Percentiles rank a stretch among this genome's conserved stretches.
These are phyloP conservation scores for Eurotiales sp. DNA, from an alignment of 2,329 filamentous ascomycete species.

Conservation along the genomic window DNA sequence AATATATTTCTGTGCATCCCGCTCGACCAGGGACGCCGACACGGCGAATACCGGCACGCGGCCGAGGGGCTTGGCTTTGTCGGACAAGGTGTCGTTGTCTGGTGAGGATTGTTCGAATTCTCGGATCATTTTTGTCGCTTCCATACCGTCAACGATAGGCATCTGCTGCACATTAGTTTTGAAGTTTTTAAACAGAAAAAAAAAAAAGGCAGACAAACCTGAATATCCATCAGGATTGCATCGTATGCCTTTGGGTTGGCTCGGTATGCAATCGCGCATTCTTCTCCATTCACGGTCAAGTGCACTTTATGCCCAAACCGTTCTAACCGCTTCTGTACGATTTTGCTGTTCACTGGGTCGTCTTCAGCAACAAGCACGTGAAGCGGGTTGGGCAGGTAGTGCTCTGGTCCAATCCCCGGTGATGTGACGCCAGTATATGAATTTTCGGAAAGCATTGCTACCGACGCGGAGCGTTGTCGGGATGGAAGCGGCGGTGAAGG, in stretches of 20 bases:
- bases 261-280: conserved; percentile 69
- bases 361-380: conserved; percentile 77
- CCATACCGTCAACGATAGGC: conserved; percentile 84
- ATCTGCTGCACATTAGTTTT: conserved; percentile 60
- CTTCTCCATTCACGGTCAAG: conserved; percentile 77
- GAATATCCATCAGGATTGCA: conserved; percentile 87
- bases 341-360: conserved; percentile 80
- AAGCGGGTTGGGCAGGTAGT: conserved; percentile 13
- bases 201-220: too few species aligned
- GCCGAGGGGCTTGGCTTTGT: conserved; percentile 56
- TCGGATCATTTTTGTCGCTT: conserved; percentile 78
- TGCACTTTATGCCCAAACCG: conserved; percentile 68
- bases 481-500: background rate
- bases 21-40: conserved; percentile 75
- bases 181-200: too few species aligned
- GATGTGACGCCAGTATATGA: conserved; percentile 2
- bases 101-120: conserved; percentile 60
- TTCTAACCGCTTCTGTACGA: conserved; percentile 74
- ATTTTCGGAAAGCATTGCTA: conserved; percentile 3
- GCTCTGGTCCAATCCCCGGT: background rate
- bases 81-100: conserved; percentile 54
- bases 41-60: conserved; percentile 81
- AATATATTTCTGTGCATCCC: conserved; percentile 64
- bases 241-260: conserved; percentile 65
- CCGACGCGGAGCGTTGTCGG: conserved; percentile 7